phyloP scores from a whole-genome alignment of 1,139 yeast species.

The Debaryomycetaceae sp. region DNA sequence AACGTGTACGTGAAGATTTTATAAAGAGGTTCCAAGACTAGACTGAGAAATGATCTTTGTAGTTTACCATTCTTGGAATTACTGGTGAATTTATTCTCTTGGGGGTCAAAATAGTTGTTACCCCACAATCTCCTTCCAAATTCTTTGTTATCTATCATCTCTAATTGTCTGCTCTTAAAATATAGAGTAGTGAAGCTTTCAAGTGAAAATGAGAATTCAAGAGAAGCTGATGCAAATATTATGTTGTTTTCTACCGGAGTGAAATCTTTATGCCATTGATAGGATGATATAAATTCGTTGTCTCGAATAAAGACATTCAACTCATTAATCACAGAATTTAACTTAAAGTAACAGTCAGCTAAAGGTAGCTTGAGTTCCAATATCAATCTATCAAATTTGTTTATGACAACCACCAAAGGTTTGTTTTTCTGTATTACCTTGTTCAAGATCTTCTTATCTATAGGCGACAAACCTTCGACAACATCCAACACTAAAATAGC shows the following conservation, averaged over 20 bases:
- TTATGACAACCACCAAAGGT: conserved; percentile 62
- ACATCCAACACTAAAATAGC: conserved; percentile 74
- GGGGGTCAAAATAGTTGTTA: conserved; percentile 51
- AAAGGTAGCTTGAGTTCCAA: conserved; percentile 77
- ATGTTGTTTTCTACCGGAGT: conserved; percentile 69
- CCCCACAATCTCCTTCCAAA: conserved; percentile 76
- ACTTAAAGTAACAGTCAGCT: conserved; percentile 66
- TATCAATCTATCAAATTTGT: conserved; percentile 79
- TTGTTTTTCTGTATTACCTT: conserved; percentile 47
- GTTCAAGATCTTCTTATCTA: conserved; percentile 48
- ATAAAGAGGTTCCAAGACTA: conserved; percentile 77
- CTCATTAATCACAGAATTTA: conserved; percentile 59
- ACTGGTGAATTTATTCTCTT: conserved; percentile 42
- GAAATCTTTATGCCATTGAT: conserved; percentile 28
- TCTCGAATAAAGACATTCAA: conserved; percentile 51
- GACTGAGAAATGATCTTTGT: conserved; percentile 60
- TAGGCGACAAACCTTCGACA: conserved; percentile 71
- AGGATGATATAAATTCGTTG: conserved; percentile 21
- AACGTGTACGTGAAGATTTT: conserved; percentile 65
- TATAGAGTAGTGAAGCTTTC: conserved; percentile 63
- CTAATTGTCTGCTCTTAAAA: conserved; percentile 22
- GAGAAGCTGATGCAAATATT: conserved; percentile 65
- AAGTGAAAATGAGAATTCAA: conserved; percentile 64
- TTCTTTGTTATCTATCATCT: conserved; percentile 31
- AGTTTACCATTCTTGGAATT: conserved; percentile 24